A percentile compares a stretch with the other conserved stretches of the same genome.
These are phyloP conservation scores for Stephania cephalantha DNA, from an alignment of 164 flowering plant genomes.

Conservation along the genomic window DNA sequence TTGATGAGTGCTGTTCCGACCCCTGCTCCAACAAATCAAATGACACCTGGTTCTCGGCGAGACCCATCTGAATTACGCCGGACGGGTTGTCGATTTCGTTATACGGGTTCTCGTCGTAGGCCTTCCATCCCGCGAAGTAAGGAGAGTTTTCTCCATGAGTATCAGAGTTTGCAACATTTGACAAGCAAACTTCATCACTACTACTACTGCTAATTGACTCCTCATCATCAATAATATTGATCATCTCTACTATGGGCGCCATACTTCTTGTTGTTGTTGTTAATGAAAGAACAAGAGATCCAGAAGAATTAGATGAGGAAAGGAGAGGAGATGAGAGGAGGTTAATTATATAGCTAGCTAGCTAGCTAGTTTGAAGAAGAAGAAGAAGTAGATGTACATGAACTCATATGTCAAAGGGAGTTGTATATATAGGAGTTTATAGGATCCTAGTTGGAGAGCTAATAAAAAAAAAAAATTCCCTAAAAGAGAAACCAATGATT, in stretches of 20 bases:
- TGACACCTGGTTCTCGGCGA: conserved; percentile 95
- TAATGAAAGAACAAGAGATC: neutral
- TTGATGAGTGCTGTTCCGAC: conserved; percentile 45
- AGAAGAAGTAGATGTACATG: conserved; percentile 13
- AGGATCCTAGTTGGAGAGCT: conserved; percentile 13
- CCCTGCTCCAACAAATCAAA: conserved; percentile 76
- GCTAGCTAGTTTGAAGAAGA: neutral
- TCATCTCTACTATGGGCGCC: conserved; percentile 53
- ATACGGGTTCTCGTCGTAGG: conserved; percentile 84
- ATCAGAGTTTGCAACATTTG: conserved; percentile 58
- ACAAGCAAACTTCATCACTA: conserved; percentile 30
- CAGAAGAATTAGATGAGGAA: neutral
- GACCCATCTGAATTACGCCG: conserved; percentile 97
- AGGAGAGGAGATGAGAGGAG: conserved; percentile 2
- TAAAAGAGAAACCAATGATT: conserved; percentile 45
- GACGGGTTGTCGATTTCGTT: conserved; percentile 49
- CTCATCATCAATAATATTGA: conserved; percentile 2
- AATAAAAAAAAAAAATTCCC: conserved; percentile 1
- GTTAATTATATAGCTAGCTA: neutral
- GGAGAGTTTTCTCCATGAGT: conserved; percentile 94
- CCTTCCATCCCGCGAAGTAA: conserved; percentile 95
- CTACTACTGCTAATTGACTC: conserved; percentile 1
- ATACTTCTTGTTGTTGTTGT: conserved; percentile 16
- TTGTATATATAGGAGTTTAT: conserved; percentile 19
- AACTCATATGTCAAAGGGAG: conserved; percentile 12